Base-by-base conservation (phyloP, 2,329 filamentous ascomycete genomes). In the Celoporthe dispersa region DNA sequence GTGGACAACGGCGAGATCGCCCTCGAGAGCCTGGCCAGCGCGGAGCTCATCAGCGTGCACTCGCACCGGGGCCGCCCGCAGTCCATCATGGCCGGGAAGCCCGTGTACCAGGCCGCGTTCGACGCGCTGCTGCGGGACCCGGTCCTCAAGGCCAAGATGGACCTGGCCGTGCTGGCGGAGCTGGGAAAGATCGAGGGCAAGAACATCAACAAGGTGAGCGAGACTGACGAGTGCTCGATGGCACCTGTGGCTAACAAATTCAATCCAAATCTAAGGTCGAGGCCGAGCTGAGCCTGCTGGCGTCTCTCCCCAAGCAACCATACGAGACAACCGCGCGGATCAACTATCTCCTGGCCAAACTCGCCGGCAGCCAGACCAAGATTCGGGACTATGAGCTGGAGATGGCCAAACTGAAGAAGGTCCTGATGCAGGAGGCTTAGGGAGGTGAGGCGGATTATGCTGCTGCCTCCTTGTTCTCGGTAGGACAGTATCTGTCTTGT, bases 91-190 rank as follows among this genome's bases (percentile, higher is more conserved):
- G 91, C 94, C 0, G 94, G 94, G 31, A 94, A 93, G 77, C 94
- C 95, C 0, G 91, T 98, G 35, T 97, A 95, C 80, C 89, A 90
- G 70, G 90, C 94, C 1, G 94, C 94, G 0, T 98, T 98, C 81
- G 85, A 86, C 71, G 84, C 88, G 51, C 82, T 98, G 51, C 86
- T 90, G 0, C 82, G 88, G 61, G 94, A 98, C 77, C 84, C 85
- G 8, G 93, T 94, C 0, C 84, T 98, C 57, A 85, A 86, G 57
- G 91, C 92, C 48, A 88, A 90, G 73, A 87, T 98, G 79, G 91
- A 94, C 76, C 82, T 97, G 14, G 87, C 88, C 0, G 84, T 94
- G 25, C 76, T 97, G 31, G 85, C 84, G 0, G 90, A 95, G 77
- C 81, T 92, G 69, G 88, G 90, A 33, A 90, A 90, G 75, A 86